Evolutionary conservation across 192 early-diverging fungal genomes (phyloP).

Genomic region (Cetraspora pellucida): DNA sequence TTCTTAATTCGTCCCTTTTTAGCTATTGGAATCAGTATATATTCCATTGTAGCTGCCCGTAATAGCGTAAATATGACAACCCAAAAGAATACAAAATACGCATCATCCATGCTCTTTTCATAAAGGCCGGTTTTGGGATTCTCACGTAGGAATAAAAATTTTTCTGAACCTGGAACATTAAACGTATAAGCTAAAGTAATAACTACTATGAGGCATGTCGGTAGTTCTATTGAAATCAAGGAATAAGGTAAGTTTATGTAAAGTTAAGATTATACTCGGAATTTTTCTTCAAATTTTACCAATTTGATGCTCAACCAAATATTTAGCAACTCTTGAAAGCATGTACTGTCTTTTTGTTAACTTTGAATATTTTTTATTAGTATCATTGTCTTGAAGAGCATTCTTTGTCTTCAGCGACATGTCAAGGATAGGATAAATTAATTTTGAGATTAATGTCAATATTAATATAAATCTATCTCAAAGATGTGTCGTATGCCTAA

Average conservation of each 20-base stretch:
- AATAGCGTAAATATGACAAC: slow-evolving; percentile 64
- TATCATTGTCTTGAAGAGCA: neutral
- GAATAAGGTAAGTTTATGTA: neutral
- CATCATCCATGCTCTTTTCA: slow-evolving; percentile 57
- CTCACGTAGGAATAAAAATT: slow-evolving; percentile 44
- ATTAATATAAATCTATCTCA: too few species aligned
- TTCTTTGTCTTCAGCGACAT: slow-evolving; percentile 2
- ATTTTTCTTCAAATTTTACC: neutral
- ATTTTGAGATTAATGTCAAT: too few species aligned
- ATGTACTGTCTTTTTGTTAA: neutral
- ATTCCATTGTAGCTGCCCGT: slow-evolving; percentile 60
- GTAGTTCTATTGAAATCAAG: slow-evolving; percentile 1
- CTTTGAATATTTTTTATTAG: slow-evolving; percentile 1
- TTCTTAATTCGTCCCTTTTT: slow-evolving; percentile 43
- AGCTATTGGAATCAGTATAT: slow-evolving; percentile 50
- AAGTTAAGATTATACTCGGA: neutral
- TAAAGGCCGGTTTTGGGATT: slow-evolving; percentile 39
- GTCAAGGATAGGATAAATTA: too few species aligned
- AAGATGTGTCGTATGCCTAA: too few species aligned
- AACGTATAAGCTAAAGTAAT: neutral
- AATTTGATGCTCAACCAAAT: slow-evolving; percentile 14
- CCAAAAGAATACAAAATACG: slow-evolving; percentile 68
- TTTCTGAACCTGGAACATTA: slow-evolving; percentile 31
- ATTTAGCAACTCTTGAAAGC: neutral
- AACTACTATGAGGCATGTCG: neutral